Conservation (phyloP, 805 yeast genomes). For the Saccharomycopsis sp. region DNA sequence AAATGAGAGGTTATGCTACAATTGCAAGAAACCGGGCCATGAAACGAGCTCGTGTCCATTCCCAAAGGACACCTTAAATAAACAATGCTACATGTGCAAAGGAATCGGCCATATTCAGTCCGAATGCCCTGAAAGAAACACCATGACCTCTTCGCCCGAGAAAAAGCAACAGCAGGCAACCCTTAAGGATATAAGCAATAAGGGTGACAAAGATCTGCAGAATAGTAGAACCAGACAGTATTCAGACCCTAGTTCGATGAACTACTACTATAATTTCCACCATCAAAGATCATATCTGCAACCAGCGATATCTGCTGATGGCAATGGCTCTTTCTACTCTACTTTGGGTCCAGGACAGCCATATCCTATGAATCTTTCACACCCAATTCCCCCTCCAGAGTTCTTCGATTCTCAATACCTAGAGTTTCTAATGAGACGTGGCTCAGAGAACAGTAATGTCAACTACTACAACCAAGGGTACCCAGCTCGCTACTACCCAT, state of each 20-base stretch:
- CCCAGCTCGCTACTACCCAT: background rate
- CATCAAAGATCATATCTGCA: background rate
- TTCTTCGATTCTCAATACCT: background rate
- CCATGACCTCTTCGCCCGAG: background rate
- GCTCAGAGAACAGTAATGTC: background rate
- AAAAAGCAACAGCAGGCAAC: background rate
- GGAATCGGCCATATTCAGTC: constrained; percentile 28
- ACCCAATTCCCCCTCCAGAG: background rate
- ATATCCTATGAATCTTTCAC: background rate
- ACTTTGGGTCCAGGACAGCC: background rate
- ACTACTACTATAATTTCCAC: background rate
- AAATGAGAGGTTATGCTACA: constrained; percentile 27
- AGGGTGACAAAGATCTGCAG: background rate
- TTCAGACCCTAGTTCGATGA: background rate
- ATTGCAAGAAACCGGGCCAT: constrained; percentile 29
- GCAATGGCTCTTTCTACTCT: background rate
- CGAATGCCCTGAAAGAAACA: constrained; percentile 23
- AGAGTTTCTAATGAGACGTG: background rate
- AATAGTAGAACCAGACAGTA: background rate
- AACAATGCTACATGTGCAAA: constrained; percentile 29
- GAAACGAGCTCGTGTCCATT: constrained; percentile 26
- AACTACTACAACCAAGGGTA: background rate
- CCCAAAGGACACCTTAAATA: constrained; percentile 21
- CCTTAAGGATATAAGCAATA: background rate
- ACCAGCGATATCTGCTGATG: background rate